phyloP scores from a whole-genome alignment of 2,329 filamentous ascomycete genomes.

The Fusarium concolor region DNA sequence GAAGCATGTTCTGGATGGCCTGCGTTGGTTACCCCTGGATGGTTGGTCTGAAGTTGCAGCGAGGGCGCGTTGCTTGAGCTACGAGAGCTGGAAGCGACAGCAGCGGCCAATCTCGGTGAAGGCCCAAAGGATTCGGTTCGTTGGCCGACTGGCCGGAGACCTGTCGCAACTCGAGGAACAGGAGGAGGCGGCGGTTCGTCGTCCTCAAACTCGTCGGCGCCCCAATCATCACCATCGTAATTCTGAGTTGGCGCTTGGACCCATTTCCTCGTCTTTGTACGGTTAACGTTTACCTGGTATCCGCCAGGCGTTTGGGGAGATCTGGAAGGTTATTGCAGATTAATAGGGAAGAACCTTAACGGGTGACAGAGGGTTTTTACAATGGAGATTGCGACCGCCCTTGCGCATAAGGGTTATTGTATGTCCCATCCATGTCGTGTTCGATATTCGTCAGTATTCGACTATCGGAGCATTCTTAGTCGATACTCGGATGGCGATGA shows the following conservation, averaged over 20 bases:
- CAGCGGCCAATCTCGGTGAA: slow-evolving; percentile 43
- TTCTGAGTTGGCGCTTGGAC: slow-evolving; percentile 86
- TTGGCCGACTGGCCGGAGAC: slow-evolving; percentile 47
- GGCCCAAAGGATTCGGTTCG: slow-evolving; percentile 47
- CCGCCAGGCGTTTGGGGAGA: slow-evolving; percentile 49
- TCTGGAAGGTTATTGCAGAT: slow-evolving; percentile 35
- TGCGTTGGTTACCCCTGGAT: slow-evolving; percentile 9
- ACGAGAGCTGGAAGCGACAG: slow-evolving; percentile 42
- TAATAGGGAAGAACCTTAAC: slow-evolving; percentile 11
- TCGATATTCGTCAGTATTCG: slow-evolving; percentile 21
- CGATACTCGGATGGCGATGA: slow-evolving; percentile 1
- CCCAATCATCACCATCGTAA: slow-evolving; percentile 97
- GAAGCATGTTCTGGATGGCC: slow-evolving; percentile 26
- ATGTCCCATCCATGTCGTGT: slow-evolving; percentile 48
- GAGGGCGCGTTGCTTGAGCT: slow-evolving; percentile 44
- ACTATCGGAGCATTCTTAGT: slow-evolving; percentile 44
- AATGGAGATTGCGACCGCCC: slow-evolving; percentile 45
- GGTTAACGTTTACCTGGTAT: slow-evolving; percentile 88
- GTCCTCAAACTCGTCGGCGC: slow-evolving; percentile 74
- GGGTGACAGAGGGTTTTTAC: slow-evolving; percentile 34
- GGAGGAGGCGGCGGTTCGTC: slow-evolving; percentile 58
- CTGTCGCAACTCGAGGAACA: slow-evolving; percentile 44
- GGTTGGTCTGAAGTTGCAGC: slow-evolving; percentile 44
- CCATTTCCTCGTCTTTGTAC: slow-evolving; percentile 94
- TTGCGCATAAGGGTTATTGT: slow-evolving; percentile 47